phyloP scores from a whole-genome alignment of 305 asterid species.

The Vinca major region DNA sequence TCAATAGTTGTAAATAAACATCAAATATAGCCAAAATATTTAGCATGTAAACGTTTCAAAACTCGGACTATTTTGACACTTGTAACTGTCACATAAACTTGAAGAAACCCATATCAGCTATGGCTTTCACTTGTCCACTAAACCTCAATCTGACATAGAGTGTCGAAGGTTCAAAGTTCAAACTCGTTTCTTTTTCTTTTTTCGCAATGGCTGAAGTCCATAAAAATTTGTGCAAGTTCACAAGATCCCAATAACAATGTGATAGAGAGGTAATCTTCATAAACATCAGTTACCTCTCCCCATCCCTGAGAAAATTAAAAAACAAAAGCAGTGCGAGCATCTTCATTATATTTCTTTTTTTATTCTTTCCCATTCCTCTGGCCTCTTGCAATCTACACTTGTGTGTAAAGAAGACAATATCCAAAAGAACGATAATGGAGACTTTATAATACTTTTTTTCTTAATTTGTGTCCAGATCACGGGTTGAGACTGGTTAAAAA shows the following conservation, averaged over 20 bases:
- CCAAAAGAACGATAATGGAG: not conserved
- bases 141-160: not conserved
- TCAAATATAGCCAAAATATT: not conserved
- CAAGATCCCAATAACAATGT: not conserved
- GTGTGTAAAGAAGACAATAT: not conserved
- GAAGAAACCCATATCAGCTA: not conserved
- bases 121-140: not conserved
- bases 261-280: not conserved
- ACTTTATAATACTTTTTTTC: not conserved
- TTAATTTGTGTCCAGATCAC: not conserved
- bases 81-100: not conserved
- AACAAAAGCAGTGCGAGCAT: not conserved
- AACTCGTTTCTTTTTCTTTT: not conserved
- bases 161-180: not conserved
- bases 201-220: not conserved
- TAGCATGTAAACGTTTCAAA: not conserved
- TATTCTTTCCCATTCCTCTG: not conserved
- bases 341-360: not conserved
- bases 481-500: not conserved
- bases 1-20: not conserved
- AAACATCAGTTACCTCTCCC: not conserved
- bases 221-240: not conserved
- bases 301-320: not conserved
- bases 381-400: not conserved
- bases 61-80: not conserved